A percentile compares a stretch with the other conserved stretches of the same genome.
phyloP scores from a whole-genome alignment of 768 basidiomycete species.

The Brasilioporus rufonigricans region DNA sequence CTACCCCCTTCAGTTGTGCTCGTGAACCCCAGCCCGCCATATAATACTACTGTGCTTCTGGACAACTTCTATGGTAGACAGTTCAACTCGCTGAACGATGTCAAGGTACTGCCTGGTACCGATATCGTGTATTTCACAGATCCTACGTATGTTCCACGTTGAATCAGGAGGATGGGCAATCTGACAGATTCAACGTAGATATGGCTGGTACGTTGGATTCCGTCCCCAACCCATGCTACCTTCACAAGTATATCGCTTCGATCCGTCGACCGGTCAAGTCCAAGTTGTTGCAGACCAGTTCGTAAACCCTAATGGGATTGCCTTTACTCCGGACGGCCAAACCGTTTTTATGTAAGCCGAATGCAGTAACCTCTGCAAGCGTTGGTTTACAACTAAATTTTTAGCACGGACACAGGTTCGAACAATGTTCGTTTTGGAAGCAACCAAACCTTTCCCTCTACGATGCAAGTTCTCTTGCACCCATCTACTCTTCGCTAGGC shows the following conservation, averaged over 20 bases:
- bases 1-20: background rate
- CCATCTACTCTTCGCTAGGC: background rate
- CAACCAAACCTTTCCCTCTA: constrained; percentile 60
- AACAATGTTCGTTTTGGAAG: constrained; percentile 42
- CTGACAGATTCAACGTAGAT: constrained; percentile 35
- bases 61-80: constrained; percentile 80
- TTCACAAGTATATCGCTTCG: constrained; percentile 16
- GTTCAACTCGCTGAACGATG: constrained; percentile 70
- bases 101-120: background rate
- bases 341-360: constrained; percentile 57
- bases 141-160: constrained; percentile 39
- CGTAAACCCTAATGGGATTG: constrained; percentile 69
- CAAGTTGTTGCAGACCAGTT: constrained; percentile 77
- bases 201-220: constrained; percentile 64
- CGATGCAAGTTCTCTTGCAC: constrained; percentile 47
- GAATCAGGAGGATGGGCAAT: too few relatives aligned
- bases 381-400: constrained; percentile 11
- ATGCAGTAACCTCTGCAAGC: background rate
- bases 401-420: constrained; percentile 31
- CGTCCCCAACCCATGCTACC: constrained; percentile 57
- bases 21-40: constrained; percentile 33
- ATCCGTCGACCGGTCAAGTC: constrained; percentile 60
- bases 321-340: constrained; percentile 61
- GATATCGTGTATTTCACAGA: background rate
- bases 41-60: constrained; percentile 64